phyloP scores from a whole-genome alignment of 2,329 filamentous ascomycete genomes.

The Cladophialophora psammophila region DNA sequence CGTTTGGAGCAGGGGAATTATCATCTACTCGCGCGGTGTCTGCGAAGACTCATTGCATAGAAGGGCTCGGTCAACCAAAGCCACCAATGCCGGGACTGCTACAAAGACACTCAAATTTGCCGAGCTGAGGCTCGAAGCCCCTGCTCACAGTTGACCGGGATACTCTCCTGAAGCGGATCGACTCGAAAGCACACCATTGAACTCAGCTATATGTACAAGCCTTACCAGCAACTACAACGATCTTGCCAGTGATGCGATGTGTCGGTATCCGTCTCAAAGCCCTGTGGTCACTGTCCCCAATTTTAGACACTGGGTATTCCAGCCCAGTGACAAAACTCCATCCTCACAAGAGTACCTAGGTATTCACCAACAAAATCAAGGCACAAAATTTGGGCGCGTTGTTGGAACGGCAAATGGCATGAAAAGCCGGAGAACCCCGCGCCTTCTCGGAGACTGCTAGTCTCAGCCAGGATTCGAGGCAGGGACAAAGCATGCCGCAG shows the following conservation, averaged over 20 bases:
- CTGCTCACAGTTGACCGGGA: not conserved
- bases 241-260: not conserved
- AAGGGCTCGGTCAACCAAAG: not conserved
- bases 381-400: not conserved
- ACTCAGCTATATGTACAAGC: not conserved
- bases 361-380: not conserved
- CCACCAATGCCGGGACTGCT: not conserved
- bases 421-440: slow-evolving; percentile 23
- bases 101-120: not conserved
- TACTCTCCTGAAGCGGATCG: not conserved
- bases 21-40: not conserved
- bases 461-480: slow-evolving; percentile 10
- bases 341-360: too few species aligned
- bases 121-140: not conserved
- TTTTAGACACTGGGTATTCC: not conserved
- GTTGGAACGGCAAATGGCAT: slow-evolving; percentile 1
- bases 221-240: not conserved
- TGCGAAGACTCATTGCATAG: not conserved
- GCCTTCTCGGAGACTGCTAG: slow-evolving; percentile 14
- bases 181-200: not conserved
- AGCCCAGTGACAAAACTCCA: not conserved
- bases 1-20: not conserved
- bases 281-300: not conserved
- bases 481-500: not conserved
- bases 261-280: not conserved